Percentiles rank a stretch among this genome's conserved stretches.
These are phyloP conservation scores for Aphanocladium album DNA, from an alignment of 2,329 filamentous ascomycete species.

Conservation along the genomic window DNA sequence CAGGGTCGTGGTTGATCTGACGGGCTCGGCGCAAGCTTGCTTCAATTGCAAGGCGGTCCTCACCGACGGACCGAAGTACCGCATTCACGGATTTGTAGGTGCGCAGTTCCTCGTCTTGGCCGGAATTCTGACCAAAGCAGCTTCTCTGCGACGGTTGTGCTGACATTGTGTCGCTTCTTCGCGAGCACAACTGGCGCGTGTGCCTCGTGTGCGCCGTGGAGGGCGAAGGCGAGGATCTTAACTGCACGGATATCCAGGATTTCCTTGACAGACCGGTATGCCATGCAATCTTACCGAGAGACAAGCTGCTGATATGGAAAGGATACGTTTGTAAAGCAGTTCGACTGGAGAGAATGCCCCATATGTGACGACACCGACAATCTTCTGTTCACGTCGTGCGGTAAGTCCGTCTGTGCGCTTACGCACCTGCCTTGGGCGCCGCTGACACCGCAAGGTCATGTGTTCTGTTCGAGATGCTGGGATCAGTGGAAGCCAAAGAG, in stretches of 20 bases:
- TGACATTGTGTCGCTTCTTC: not conserved
- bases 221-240: not conserved
- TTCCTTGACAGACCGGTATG: not conserved
- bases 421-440: too few species aligned
- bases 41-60: not conserved
- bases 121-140: not conserved
- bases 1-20: too few species aligned
- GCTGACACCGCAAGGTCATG: too few species aligned
- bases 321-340: not conserved
- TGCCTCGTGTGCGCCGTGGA: conserved; percentile 1
- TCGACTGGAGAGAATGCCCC: not conserved
- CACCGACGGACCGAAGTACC: not conserved
- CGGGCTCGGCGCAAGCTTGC: too few species aligned
- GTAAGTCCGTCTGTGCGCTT: too few species aligned
- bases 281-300: not conserved
- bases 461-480: too few species aligned
- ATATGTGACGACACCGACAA: not conserved
- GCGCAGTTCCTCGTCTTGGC: not conserved
- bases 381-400: not conserved
- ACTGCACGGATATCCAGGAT: not conserved
- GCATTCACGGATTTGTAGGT: not conserved
- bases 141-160: not conserved
- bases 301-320: not conserved
- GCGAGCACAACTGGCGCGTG: not conserved
- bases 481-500: too few species aligned